Evolutionary conservation across 495 filamentous ascomycete genomes (phyloP).

Genomic region (Tirmania nivea): DNA sequence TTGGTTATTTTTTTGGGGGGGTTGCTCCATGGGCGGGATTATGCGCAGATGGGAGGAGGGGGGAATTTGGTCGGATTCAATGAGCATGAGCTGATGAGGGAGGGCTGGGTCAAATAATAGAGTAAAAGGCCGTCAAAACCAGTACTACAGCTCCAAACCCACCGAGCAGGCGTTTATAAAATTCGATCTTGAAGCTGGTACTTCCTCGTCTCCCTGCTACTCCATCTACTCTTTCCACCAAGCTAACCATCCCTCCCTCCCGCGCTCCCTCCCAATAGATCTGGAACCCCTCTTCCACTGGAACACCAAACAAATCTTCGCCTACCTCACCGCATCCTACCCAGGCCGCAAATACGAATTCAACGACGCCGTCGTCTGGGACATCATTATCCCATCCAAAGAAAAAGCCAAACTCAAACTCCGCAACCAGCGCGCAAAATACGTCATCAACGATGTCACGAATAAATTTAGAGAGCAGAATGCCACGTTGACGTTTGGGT

Average conservation of each 20-base stretch:
- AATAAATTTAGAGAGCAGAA: constrained; percentile 52
- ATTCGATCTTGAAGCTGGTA: constrained; percentile 69
- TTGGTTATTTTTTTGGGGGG: neutral
- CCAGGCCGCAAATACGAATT: constrained; percentile 28
- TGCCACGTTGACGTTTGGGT: constrained; percentile 58
- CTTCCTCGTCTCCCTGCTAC: constrained; percentile 1
- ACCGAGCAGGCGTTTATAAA: constrained; percentile 80
- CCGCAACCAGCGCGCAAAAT: constrained; percentile 67
- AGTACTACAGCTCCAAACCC: constrained; percentile 83
- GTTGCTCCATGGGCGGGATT: too few relatives aligned
- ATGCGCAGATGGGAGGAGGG: neutral
- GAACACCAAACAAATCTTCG: constrained; percentile 99
- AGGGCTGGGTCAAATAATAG: constrained; percentile 24
- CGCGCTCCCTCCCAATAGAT: constrained; percentile 28
- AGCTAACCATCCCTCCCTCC: constrained; percentile 13
- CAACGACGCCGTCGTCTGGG: constrained; percentile 85
- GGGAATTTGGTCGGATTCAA: neutral
- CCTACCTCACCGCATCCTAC: constrained; percentile 83
- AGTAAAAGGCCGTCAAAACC: constrained; percentile 54
- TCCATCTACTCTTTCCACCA: neutral
- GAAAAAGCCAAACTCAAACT: constrained; percentile 44
- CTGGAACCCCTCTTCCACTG: constrained; percentile 85
- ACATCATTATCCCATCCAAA: constrained; percentile 56
- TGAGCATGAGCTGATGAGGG: neutral
- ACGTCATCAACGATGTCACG: constrained; percentile 74